Percentiles rank a stretch among this genome's conserved stretches.
phyloP scores from a whole-genome alignment of 495 filamentous ascomycete genomes.

The Hyaloscypha bicolor region DNA sequence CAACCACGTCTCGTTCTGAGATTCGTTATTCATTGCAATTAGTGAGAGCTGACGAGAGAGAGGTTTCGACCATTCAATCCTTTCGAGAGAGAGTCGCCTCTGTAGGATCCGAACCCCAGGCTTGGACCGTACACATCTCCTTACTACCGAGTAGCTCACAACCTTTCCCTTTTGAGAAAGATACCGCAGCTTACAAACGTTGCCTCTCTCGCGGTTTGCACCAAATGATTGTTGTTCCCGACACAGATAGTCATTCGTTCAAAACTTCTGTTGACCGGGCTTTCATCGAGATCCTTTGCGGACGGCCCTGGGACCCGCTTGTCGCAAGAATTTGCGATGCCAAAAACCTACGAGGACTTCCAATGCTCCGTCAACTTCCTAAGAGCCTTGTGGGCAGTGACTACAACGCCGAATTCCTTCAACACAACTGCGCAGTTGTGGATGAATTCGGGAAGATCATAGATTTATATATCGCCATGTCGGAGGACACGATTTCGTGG shows the following conservation, averaged over 20 bases:
- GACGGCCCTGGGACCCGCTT: constrained; percentile 54
- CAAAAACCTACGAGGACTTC: constrained; percentile 52
- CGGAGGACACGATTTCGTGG: constrained; percentile 49
- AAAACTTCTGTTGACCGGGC: constrained; percentile 46
- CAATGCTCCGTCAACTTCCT: constrained; percentile 55
- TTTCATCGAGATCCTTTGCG: constrained; percentile 50
- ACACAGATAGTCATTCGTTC: constrained; percentile 50
- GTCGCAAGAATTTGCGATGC: constrained; percentile 59
- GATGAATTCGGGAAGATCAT: constrained; percentile 53
- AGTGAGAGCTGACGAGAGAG: constrained; percentile 8
- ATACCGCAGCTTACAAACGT: constrained; percentile 58
- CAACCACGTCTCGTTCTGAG: not conserved
- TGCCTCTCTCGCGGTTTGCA: constrained; percentile 59
- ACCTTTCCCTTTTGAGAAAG: constrained; percentile 60
- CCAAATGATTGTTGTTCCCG: constrained; percentile 51
- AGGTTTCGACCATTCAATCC: constrained; percentile 21
- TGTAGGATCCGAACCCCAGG: constrained; percentile 27
- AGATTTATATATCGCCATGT: constrained; percentile 58
- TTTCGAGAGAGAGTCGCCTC: constrained; percentile 27
- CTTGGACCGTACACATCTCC: constrained; percentile 60
- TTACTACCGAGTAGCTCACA: constrained; percentile 52
- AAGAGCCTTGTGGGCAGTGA: constrained; percentile 36
- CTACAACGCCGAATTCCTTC: constrained; percentile 52
- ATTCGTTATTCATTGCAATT: constrained; percentile 9
- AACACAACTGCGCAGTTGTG: constrained; percentile 49